A percentile compares a stretch with the other conserved stretches of the same genome.
phyloP scores from a whole-genome alignment of 371 early-diverging fungal genomes.

The Mortierella sp. region DNA sequence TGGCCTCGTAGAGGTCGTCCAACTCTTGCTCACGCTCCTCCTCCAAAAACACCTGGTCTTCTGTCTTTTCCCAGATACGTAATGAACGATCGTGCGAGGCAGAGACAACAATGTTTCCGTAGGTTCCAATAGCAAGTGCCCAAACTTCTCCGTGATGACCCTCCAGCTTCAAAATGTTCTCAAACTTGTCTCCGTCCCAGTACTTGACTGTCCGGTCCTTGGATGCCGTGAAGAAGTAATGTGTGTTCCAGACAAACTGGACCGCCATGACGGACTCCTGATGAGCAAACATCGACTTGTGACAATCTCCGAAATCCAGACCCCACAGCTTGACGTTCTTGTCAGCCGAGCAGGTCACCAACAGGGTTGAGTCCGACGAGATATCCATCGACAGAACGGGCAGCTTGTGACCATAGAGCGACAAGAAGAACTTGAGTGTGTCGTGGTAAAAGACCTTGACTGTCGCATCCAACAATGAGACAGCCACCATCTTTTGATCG shows the following conservation, averaged over 20 bases:
- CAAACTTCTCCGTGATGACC: conserved; percentile 96
- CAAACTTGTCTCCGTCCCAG: conserved; percentile 98
- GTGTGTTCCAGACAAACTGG: conserved; percentile 93
- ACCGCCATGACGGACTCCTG: conserved; percentile 91
- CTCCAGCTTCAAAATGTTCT: conserved; percentile 92
- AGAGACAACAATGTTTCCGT: conserved; percentile 89
- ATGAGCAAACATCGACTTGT: conserved; percentile 94
- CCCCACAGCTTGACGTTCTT: conserved; percentile 99
- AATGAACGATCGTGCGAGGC: conserved; percentile 94
- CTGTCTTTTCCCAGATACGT: conserved; percentile 95
- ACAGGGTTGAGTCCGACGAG: conserved; percentile 90
- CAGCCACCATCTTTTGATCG: conserved; percentile 90
- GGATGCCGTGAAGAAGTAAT: conserved; percentile 92
- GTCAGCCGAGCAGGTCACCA: conserved; percentile 95
- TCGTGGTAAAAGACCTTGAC: conserved; percentile 97
- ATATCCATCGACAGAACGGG: conserved; percentile 97
- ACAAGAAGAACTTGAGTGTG: conserved; percentile 95
- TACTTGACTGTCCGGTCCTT: conserved; percentile 95
- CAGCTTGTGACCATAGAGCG: conserved; percentile 97
- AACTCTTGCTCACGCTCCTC: conserved; percentile 97
- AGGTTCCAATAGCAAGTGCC: conserved; percentile 90
- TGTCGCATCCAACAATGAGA: conserved; percentile 93
- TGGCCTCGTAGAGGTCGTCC: conserved; percentile 90
- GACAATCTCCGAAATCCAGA: conserved; percentile 99
- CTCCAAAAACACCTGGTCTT: conserved; percentile 94